Evolutionary conservation across 768 basidiomycete species (phyloP), one percentile per base, ranked within the genome.

Genomic region (Strobilomyces echinocephalus): DNA sequence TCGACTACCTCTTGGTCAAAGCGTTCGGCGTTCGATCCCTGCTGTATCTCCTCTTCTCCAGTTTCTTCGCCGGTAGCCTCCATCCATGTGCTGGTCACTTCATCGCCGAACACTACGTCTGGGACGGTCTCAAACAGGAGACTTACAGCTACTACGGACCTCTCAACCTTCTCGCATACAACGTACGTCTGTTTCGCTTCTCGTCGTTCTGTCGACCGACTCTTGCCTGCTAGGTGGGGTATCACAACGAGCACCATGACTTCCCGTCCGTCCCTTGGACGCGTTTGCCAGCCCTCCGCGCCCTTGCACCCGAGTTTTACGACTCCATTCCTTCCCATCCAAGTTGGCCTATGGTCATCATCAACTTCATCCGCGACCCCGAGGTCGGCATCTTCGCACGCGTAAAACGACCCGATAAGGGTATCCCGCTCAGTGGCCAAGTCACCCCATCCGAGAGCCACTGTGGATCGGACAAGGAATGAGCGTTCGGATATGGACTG

Each of bases 221-320:
- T 38, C 20, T 14, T 21, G 9, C 8, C 41, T 14, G 51, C 18
- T 59, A 93, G 91, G 91, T 97, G 60, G 97, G 97, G 36, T 98
- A 97, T 67, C 97, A 99, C 69, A 97, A 99, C 70, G 97, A 98
- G 64, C 97, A 99, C 71, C 97, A 99, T 72, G 97, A 99, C 72
- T 98, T 99, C 72, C 95, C 97, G 8, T 93, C 93, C 12, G 72
- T 99, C 1, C 81, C 97, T 1, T 99, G 97, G 97, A 97, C 95
- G 16, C 84, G 89, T 21, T 79, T 98, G 0, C 91, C 94, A 2
- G 80, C 81, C 6, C 82, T 99, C 20, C 84, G 85, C 30, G 78
- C 79, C 2, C 78, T 97, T 28, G 95, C 94, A 8, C 88, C 87
- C 4, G 95, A 98, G 69, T 94, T 88, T 67, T 99, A 99, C 72